Evolutionary conservation across 2,329 filamentous ascomycete genomes (phyloP).

Genomic region (Pyrenophora teres): DNA sequence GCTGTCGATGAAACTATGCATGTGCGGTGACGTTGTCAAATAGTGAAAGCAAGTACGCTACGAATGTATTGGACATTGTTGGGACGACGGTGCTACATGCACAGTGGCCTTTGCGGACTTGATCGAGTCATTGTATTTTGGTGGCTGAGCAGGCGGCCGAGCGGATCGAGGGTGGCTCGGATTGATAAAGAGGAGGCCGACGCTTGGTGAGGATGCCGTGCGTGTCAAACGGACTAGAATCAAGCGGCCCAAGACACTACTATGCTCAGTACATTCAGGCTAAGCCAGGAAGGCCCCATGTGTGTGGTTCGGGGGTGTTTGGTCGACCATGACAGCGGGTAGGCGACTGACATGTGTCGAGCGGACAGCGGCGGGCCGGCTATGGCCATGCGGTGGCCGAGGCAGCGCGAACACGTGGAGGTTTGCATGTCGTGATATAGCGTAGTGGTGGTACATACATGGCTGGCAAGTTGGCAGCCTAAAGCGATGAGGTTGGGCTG

Average conservation of each 20-base stretch:
- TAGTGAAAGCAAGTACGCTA: conserved; percentile 7
- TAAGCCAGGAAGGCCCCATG: too few relatives aligned
- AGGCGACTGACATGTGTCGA: conserved; percentile 7
- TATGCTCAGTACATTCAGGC: too few relatives aligned
- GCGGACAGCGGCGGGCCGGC: conserved; percentile 7
- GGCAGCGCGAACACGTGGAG: conserved; percentile 17
- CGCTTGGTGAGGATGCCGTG: too few relatives aligned
- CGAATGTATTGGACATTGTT: conserved; percentile 7
- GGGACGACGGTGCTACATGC: conserved; percentile 12
- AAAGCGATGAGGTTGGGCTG: too few relatives aligned
- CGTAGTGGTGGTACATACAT: conserved; percentile 4
- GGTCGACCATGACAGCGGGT: conserved; percentile 2
- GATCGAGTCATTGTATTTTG: conserved; percentile 3
- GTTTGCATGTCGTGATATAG: conserved; percentile 15
- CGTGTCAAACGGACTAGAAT: too few relatives aligned
- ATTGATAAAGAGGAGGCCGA: too few relatives aligned
- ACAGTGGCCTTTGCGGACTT: conserved; percentile 1
- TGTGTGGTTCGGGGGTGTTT: too few relatives aligned
- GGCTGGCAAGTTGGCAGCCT: too few relatives aligned
- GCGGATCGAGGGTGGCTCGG: background rate
- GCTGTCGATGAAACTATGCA: conserved; percentile 1
- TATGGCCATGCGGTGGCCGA: conserved; percentile 8
- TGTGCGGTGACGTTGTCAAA: conserved; percentile 11
- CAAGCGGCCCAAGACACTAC: too few relatives aligned
- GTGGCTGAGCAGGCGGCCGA: background rate